Percentiles rank a stretch among this genome's conserved stretches.
phyloP scores from a whole-genome alignment of 306 rosid species.

The Rubus idaeus region DNA sequence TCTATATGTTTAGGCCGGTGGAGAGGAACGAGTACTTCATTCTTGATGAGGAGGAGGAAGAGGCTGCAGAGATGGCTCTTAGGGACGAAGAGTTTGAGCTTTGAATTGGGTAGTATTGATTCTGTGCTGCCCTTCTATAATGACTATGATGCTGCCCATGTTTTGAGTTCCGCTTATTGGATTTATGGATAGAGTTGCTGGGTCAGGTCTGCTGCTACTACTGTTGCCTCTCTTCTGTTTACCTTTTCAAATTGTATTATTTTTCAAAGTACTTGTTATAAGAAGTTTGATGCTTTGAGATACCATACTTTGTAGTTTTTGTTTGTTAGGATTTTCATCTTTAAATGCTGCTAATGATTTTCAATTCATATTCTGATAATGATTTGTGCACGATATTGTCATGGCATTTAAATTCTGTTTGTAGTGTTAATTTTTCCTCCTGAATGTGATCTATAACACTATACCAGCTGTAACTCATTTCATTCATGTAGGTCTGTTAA shows the following conservation, averaged over 20 bases:
- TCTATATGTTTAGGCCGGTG: slow-evolving; percentile 94
- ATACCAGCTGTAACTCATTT: not conserved
- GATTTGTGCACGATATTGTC: slow-evolving; percentile 27
- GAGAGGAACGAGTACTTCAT: slow-evolving; percentile 81
- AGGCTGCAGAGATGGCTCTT: slow-evolving; percentile 83
- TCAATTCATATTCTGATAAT: slow-evolving; percentile 19
- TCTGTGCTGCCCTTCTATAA: slow-evolving; percentile 16
- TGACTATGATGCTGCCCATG: slow-evolving; percentile 3
- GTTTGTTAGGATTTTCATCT: slow-evolving; percentile 19
- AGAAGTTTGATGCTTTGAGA: slow-evolving; percentile 28
- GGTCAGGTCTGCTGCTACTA: slow-evolving; percentile 38
- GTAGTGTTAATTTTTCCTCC: slow-evolving; percentile 7
- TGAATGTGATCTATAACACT: not conserved
- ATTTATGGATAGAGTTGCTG: slow-evolving; percentile 21
- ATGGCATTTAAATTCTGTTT: slow-evolving; percentile 11
- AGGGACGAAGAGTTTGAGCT: slow-evolving; percentile 86
- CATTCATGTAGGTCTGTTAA: not conserved
- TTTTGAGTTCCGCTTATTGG: slow-evolving; percentile 20
- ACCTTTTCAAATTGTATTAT: slow-evolving; percentile 2
- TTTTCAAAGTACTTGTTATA: slow-evolving; percentile 26
- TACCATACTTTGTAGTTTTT: slow-evolving; percentile 35
- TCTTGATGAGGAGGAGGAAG: slow-evolving; percentile 95
- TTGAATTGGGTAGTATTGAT: slow-evolving; percentile 32
- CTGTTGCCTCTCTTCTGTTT: slow-evolving; percentile 24
- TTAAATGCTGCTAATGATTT: slow-evolving; percentile 12